Evolutionary conservation across 2,329 filamentous ascomycete genomes (phyloP).

Genomic region (Huntiella bhutanensis): DNA sequence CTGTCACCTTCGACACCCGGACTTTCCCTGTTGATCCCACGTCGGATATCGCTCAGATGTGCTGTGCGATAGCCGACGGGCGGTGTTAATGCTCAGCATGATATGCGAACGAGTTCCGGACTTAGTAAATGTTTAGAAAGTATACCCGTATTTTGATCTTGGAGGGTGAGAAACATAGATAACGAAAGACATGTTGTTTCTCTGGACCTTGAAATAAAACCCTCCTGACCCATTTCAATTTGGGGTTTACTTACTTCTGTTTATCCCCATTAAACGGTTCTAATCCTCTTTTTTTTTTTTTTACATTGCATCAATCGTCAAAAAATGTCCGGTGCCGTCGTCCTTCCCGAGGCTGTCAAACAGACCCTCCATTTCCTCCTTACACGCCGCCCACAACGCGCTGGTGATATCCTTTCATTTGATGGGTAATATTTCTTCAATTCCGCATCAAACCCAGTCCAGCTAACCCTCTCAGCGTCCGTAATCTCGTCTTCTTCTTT

Average conservation of each 20-base stretch:
- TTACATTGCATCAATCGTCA: too few relatives aligned
- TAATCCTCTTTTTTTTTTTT: too few relatives aligned
- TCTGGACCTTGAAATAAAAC: too few relatives aligned
- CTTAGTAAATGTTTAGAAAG: too few relatives aligned
- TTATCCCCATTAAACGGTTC: neutral
- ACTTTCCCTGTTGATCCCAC: too few relatives aligned
- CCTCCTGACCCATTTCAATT: too few relatives aligned
- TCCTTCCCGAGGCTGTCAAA: constrained; percentile 6
- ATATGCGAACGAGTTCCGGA: too few relatives aligned
- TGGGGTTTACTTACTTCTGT: neutral
- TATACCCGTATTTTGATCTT: too few relatives aligned
- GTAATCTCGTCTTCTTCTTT: constrained; percentile 74
- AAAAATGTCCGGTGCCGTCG: constrained; percentile 1
- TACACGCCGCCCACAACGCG: constrained; percentile 5
- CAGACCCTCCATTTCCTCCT: constrained; percentile 8
- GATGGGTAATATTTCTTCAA: constrained; percentile 5
- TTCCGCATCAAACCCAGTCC: neutral
- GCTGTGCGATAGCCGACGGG: too few relatives aligned
- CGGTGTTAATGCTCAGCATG: too few relatives aligned
- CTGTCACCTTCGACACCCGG: too few relatives aligned
- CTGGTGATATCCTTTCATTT: constrained; percentile 6
- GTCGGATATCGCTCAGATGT: too few relatives aligned
- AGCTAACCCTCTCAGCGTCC: constrained; percentile 34
- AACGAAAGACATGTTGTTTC: neutral
- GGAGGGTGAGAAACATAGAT: neutral